Conservation (phyloP, 306 rosid genomes). For the Glycine soja region DNA sequence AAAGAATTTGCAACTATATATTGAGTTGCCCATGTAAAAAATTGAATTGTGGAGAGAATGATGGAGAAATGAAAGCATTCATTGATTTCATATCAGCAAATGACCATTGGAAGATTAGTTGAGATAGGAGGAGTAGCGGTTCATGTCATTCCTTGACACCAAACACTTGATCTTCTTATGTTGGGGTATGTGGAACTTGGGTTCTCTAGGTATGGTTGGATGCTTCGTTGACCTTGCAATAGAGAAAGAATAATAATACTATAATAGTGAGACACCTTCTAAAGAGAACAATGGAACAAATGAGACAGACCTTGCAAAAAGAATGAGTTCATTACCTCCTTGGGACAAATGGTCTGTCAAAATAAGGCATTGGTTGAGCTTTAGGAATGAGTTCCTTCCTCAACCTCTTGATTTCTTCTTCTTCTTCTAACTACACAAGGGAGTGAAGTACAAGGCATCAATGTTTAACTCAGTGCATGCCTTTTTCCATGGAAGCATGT, state of each 20-base stretch:
- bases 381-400: conserved; percentile 92
- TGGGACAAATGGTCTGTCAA: conserved; percentile 95
- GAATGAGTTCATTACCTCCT: conserved; percentile 64
- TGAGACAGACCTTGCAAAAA: not conserved
- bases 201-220: conserved; percentile 89
- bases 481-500: too few species aligned
- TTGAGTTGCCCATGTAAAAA: conserved; percentile 43
- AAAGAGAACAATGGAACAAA: not conserved
- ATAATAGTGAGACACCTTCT: not conserved
- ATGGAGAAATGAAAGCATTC: not conserved
- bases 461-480: not conserved
- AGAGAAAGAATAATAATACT: not conserved
- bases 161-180: conserved; percentile 80
- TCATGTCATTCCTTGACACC: conserved; percentile 71
- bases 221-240: conserved; percentile 77
- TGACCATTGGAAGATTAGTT: not conserved
- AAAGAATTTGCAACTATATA: conserved; percentile 35
- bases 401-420: conserved; percentile 83
- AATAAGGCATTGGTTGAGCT: conserved; percentile 99
- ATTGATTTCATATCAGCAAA: conserved; percentile 29
- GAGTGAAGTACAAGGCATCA: not conserved
- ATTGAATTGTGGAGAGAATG: conserved; percentile 6
- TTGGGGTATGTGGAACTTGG: conserved; percentile 78
- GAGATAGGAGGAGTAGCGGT: conserved; percentile 30
- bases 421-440: conserved; percentile 72